A percentile compares a stretch with the other conserved stretches of the same genome.
phyloP scores from a whole-genome alignment of 2,329 filamentous ascomycete genomes.

The Phoma herbarum region DNA sequence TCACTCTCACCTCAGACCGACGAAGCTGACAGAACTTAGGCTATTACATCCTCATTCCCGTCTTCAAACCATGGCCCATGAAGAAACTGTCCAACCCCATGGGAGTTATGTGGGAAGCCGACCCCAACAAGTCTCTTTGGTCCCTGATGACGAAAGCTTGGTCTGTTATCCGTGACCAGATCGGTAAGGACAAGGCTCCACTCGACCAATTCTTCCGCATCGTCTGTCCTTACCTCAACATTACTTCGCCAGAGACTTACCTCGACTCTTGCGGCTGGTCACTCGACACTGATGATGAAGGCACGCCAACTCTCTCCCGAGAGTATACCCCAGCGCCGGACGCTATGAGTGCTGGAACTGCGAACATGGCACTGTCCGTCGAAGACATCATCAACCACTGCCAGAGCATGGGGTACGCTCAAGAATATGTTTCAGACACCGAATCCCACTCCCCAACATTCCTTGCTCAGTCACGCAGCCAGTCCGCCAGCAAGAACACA shows the following conservation, averaged over 20 bases:
- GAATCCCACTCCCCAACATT: slow-evolving; percentile 27
- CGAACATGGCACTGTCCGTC: slow-evolving; percentile 43
- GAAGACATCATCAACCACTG: slow-evolving; percentile 46
- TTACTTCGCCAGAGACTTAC: slow-evolving; percentile 58
- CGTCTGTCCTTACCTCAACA: slow-evolving; percentile 58
- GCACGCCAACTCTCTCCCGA: slow-evolving; percentile 28
- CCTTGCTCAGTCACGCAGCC: slow-evolving; percentile 23
- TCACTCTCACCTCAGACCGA: neutral
- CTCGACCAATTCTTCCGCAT: slow-evolving; percentile 59
- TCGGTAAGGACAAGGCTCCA: slow-evolving; percentile 58
- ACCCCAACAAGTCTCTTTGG: slow-evolving; percentile 63
- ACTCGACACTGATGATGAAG: slow-evolving; percentile 45
- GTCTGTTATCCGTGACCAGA: slow-evolving; percentile 62
- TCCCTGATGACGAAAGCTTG: slow-evolving; percentile 64
- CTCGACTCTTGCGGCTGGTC: slow-evolving; percentile 59
- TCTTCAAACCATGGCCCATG: slow-evolving; percentile 59
- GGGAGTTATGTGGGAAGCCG: slow-evolving; percentile 60
- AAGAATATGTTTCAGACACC: slow-evolving; percentile 20
- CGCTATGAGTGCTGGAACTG: slow-evolving; percentile 27
- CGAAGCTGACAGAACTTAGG: slow-evolving; percentile 51
- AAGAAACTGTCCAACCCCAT: slow-evolving; percentile 63
- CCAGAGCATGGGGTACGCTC: slow-evolving; percentile 37
- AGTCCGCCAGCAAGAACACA: neutral
- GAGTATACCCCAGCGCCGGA: slow-evolving; percentile 22
- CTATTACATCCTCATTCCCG: slow-evolving; percentile 56